These are phyloP conservation scores for Neoboletus brunneissimus DNA, from an alignment of 768 basidiomycete genomes.

Conservation along the genomic window DNA sequence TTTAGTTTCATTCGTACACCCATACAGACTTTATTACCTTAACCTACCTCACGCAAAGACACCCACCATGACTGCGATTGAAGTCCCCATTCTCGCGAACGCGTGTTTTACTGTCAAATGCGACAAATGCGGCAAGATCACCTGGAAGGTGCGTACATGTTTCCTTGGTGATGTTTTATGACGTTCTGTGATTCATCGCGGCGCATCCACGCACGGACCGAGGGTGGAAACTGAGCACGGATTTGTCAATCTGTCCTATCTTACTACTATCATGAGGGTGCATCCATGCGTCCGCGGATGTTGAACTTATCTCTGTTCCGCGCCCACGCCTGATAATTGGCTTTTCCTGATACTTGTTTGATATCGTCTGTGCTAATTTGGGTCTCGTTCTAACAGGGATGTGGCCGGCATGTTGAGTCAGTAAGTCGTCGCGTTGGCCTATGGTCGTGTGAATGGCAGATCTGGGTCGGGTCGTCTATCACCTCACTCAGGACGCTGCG, in stretches of 20 bases:
- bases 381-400: constrained; percentile 48
- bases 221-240: constrained; percentile 15
- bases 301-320: constrained; percentile 10
- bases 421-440: constrained; percentile 42
- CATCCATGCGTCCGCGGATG: constrained; percentile 17
- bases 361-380: constrained; percentile 5
- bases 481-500: constrained; percentile 2
- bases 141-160: constrained; percentile 58
- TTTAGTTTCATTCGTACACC: constrained; percentile 13
- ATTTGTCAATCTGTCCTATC: constrained; percentile 8
- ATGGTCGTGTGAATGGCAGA: constrained; percentile 12
- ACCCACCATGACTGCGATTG: constrained; percentile 22
- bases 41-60: constrained; percentile 26
- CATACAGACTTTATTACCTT: constrained; percentile 33
- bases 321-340: background rate
- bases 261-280: constrained; percentile 5
- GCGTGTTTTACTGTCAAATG: constrained; percentile 59
- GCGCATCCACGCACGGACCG: constrained; percentile 14
- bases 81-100: constrained; percentile 41
- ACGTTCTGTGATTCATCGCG: constrained; percentile 18
- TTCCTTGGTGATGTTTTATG: constrained; percentile 26
- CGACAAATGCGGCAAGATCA: constrained; percentile 61
- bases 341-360: background rate
- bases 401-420: constrained; percentile 61
- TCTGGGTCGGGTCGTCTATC: constrained; percentile 18